Evolutionary conservation across 257 asterid genomes (phyloP), one percentile per base, ranked within the genome.

Genomic region (Gentiana straminea): DNA sequence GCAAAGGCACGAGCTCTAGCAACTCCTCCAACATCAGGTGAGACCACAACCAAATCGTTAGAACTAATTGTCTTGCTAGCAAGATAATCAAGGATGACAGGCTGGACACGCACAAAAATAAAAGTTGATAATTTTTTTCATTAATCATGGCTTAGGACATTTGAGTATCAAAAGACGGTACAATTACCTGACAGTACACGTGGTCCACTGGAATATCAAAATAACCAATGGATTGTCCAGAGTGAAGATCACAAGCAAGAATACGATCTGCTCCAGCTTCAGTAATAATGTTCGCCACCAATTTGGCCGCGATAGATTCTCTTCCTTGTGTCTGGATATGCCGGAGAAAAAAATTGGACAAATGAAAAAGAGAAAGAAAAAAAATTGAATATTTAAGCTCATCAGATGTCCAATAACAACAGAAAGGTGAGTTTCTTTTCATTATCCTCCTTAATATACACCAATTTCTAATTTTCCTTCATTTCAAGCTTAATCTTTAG

Each of bases 11-110:
- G 81, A 55, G 96, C 96, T 74, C 96, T 76, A 62, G 96, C 96
- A 65, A 88, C 96, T 38, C 96, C 96, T 59, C 96, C 96, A 70
- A 88, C 96, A 72, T 88, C 96, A 47, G 96, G 96, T 54, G 96
- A 88, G 66, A 88, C 96, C 72, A 88, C 96, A 12, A 88, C 96
- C 74, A 88, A 74, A 71, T 88, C 96, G 69, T 68, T 70, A 9
- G 94, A 79, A 67, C 70, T 64, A 64, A 84, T 79, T 70, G 73
- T 82, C 81, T 88, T 88, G 90, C 94, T 88, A 52, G 96, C 96
- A 67, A 88, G 94, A 70, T 88, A 88, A 76, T 88, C 96, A 59
- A 88, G 96, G 75, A 88, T 80, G 68, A 88, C 96, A 66, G 96
- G 94, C 96, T 86, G 74, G 24, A 24, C 24, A 24, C 63, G 51